Base-by-base conservation (phyloP, 345 rosid genomes). In the Raphanus raphanistrum region DNA sequence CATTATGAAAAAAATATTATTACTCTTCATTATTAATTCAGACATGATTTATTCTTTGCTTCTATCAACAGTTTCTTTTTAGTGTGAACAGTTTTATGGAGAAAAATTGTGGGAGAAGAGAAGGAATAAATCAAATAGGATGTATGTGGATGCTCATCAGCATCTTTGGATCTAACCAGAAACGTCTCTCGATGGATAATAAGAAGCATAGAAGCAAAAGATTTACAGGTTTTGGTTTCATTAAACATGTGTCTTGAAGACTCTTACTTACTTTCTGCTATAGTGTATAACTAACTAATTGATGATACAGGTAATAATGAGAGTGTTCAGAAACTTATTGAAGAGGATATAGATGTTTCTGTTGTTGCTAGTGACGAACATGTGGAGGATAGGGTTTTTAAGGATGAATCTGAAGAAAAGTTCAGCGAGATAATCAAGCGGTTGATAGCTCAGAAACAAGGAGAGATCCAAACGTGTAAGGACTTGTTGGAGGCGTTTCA, bases 401-500 rank as follows among this genome's bases (percentile, higher is more conserved):
- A 76, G 33, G 85, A 80, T 26, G 86, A 82, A 1, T 83, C 85
- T 57, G 89, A 87, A 84, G 93, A 74, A 6, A 91, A 87, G 54
- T 76, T 92, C 82, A 84, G 85, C 0, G 92, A 88, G 86, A 85
- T 86, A 9, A 88, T 91, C 73, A 87, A 84, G 81, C 71, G 85
- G 66, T 84, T 91, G 76, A 78, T 91, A 63, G 87, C 86, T 78
- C 93, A 86, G 75, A 87, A 88, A 82, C 85, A 90, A 36, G 61
- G 74, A n/a, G 82, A 82, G 60, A 85, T 70, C 7, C 68, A 67
- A 32, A 90, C 84, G 52, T 84, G 85, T 70, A 88, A 81, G 62
- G 97, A 91, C 72, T 82, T 92, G 35, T 77, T 83, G 81, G 91
- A 92, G 68, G 99, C 93, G 0, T 90, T 95, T 80, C 89, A 87